Evolutionary conservation across 495 filamentous ascomycete species (phyloP).

Genomic region (Xylaria cubensis): DNA sequence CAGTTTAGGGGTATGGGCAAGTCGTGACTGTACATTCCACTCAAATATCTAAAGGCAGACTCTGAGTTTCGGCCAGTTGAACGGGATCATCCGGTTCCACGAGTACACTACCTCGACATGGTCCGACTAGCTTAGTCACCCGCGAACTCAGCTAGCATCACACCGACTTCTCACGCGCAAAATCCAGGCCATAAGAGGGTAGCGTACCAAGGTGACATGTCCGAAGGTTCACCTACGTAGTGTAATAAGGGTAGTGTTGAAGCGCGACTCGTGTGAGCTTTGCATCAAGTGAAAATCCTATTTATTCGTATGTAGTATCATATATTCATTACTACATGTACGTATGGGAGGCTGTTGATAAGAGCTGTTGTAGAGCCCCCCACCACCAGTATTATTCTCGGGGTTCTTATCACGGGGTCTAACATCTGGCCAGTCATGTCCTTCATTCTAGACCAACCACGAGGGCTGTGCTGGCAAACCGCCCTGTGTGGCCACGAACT

Average conservation of each 20-base stretch:
- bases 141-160: not conserved
- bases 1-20: not conserved
- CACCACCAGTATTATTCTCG: not conserved
- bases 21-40: not conserved
- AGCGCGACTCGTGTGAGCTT: not conserved
- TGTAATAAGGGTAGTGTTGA: not conserved
- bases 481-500: constrained; percentile 6
- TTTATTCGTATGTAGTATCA: not conserved
- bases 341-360: constrained; percentile 7
- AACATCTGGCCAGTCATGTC: constrained; percentile 5
- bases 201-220: not conserved
- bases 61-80: not conserved
- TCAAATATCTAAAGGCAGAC: not conserved
- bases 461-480: constrained; percentile 23
- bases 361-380: not conserved
- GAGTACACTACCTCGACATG: not conserved
- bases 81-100: not conserved
- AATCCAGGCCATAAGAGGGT: not conserved
- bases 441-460: not conserved
- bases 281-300: not conserved
- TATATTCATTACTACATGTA: not conserved
- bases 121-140: not conserved
- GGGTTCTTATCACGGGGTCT: constrained; percentile 17
- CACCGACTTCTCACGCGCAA: constrained; percentile 21
- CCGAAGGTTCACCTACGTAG: not conserved